Evolutionary conservation across 2,329 filamentous ascomycete species (phyloP).

Genomic region (Chalaropsis thielavioides): DNA sequence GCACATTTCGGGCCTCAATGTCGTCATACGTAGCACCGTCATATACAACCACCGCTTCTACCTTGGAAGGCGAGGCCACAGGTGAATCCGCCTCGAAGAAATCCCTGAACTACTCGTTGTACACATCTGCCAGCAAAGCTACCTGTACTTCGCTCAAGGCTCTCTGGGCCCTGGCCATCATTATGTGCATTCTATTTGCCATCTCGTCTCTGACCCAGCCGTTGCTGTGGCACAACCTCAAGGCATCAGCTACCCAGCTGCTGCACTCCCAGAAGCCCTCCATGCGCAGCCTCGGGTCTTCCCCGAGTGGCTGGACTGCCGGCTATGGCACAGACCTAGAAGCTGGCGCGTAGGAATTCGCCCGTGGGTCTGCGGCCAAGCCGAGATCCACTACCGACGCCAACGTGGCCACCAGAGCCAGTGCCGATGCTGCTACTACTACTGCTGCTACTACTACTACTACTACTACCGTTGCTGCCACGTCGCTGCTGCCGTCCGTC

Average conservation of each 20-base stretch:
- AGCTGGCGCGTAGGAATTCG: conserved; percentile 11
- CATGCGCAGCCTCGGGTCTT: neutral
- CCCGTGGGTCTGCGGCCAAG: conserved; percentile 2
- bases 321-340: conserved; percentile 5
- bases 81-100: conserved; percentile 20
- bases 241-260: conserved; percentile 2
- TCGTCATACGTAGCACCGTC: neutral
- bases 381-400: neutral
- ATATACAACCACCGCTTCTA: neutral
- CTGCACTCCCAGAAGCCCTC: conserved; percentile 1
- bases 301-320: neutral
- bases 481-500: neutral
- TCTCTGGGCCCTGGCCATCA: conserved; percentile 74
- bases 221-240: conserved; percentile 42
- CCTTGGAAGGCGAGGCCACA: conserved; percentile 4
- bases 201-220: conserved; percentile 44
- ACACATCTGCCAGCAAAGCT: conserved; percentile 38
- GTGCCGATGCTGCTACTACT: neutral
- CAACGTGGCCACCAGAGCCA: neutral
- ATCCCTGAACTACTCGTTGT: conserved; percentile 28
- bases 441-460: neutral
- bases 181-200: conserved; percentile 56
- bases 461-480: neutral
- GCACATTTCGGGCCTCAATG: conserved; percentile 23
- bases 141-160: conserved; percentile 77